These are phyloP conservation scores for Flaveria brownii DNA, from an alignment of 129 eudicot genomes.

Conservation along the genomic window DNA sequence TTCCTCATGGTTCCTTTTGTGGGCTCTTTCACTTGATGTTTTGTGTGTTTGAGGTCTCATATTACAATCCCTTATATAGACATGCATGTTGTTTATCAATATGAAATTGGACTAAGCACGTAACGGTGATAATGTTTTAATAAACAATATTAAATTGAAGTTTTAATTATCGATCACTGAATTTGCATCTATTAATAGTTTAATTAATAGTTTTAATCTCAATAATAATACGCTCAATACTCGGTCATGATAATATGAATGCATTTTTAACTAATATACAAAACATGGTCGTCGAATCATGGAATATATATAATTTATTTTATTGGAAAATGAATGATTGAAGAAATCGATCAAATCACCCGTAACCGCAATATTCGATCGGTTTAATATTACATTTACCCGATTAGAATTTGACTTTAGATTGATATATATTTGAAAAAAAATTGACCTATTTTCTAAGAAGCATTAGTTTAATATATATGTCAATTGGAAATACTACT, in stretches of 20 bases:
- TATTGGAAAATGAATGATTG: slow-evolving; percentile 13
- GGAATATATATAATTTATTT: slow-evolving; percentile 14
- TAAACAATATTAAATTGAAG: not conserved
- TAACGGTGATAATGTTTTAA: not conserved
- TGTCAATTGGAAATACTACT: no score
- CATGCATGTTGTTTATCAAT: not conserved
- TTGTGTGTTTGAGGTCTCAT: slow-evolving; percentile 3
- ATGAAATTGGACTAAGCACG: no score
- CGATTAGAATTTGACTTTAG: not conserved
- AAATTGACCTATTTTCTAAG: no score
- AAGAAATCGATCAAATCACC: not conserved
- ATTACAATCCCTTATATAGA: slow-evolving; percentile 30
- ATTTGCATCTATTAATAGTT: not conserved
- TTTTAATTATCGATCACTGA: not conserved
- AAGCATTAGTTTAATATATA: no score
- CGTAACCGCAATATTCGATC: not conserved
- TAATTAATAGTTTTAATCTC: not conserved
- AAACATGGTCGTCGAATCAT: slow-evolving; percentile 25
- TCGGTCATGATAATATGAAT: not conserved
- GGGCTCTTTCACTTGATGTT: slow-evolving; percentile 11
- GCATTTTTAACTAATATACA: slow-evolving; percentile 4
- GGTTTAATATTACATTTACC: not conserved
- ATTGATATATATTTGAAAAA: no score
- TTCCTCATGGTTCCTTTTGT: slow-evolving; percentile 24
- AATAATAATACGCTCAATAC: not conserved